These are phyloP conservation scores for Ophiostoma triangulosporum DNA, from an alignment of 2,329 filamentous ascomycete genomes.

Conservation along the genomic window DNA sequence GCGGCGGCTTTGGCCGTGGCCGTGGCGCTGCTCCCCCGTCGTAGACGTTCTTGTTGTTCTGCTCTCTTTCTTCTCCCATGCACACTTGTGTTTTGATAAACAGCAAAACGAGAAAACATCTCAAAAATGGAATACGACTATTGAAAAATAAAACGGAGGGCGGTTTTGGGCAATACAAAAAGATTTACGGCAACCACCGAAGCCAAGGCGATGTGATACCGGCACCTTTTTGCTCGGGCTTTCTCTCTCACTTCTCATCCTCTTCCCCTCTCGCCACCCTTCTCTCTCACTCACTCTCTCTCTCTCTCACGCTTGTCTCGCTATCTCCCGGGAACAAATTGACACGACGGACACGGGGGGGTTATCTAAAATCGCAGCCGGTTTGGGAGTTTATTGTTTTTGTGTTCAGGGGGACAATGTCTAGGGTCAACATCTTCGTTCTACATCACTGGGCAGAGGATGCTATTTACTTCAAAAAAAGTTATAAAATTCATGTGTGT, in stretches of 20 bases:
- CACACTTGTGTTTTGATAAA: background rate
- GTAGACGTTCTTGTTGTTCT: slow-evolving; percentile 25
- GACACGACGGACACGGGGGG: background rate
- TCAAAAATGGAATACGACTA: background rate
- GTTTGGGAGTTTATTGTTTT: slow-evolving; percentile 12
- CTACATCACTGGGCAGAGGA: slow-evolving; percentile 7
- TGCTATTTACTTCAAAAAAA: slow-evolving; percentile 7
- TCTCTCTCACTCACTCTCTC: background rate
- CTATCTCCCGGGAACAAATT: background rate
- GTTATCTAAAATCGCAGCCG: slow-evolving; percentile 4
- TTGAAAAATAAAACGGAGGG: background rate
- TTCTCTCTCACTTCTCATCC: background rate
- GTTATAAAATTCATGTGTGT: slow-evolving; percentile 2
- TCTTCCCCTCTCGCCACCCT: background rate
- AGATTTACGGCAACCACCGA: background rate
- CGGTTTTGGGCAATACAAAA: slow-evolving; percentile 1
- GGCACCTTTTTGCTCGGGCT: slow-evolving; percentile 3
- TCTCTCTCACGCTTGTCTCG: background rate
- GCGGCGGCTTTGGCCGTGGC: slow-evolving; percentile 81
- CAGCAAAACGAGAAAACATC: background rate
- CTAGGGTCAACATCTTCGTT: slow-evolving; percentile 10
- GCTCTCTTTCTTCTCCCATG: slow-evolving; percentile 4
- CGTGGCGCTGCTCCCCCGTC: slow-evolving; percentile 58
- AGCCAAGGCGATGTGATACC: slow-evolving; percentile 4
- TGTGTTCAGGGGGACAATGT: slow-evolving; percentile 10